Evolutionary conservation across 441 rosid species (phyloP).

Genomic region (Adansonia rubrostipa): DNA sequence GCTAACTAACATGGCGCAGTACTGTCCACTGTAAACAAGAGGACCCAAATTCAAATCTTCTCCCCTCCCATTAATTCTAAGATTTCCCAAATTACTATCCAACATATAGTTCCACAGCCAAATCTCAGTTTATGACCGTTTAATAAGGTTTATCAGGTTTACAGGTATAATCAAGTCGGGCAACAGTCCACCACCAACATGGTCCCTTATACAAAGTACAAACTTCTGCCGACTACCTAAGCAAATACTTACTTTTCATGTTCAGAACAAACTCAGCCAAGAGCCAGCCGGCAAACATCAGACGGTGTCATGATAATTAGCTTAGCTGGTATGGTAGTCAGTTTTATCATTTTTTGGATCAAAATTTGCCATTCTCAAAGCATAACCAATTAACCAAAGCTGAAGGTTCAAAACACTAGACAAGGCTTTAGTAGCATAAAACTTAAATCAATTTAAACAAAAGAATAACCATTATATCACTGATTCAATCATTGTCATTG

Average conservation of each 20-base stretch:
- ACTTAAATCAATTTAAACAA: neutral
- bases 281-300: neutral
- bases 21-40: neutral
- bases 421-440: neutral
- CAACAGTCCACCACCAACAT: neutral
- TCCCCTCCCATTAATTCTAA: neutral
- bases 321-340: neutral
- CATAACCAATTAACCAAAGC: neutral
- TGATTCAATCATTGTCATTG: neutral
- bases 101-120: neutral
- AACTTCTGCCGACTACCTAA: neutral
- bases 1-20: slow-evolving; percentile 8
- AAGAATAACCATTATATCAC: neutral
- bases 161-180: neutral
- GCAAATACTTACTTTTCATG: neutral
- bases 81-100: neutral
- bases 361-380: neutral
- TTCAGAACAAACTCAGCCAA: neutral
- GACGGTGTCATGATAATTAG: neutral
- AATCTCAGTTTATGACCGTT: neutral
- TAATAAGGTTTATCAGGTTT: neutral
- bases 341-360: neutral
- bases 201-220: neutral
- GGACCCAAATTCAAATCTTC: neutral
- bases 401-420: neutral